Conservation (phyloP, 176 grass and related monocot genomes). For the Luzula sylvatica region DNA sequence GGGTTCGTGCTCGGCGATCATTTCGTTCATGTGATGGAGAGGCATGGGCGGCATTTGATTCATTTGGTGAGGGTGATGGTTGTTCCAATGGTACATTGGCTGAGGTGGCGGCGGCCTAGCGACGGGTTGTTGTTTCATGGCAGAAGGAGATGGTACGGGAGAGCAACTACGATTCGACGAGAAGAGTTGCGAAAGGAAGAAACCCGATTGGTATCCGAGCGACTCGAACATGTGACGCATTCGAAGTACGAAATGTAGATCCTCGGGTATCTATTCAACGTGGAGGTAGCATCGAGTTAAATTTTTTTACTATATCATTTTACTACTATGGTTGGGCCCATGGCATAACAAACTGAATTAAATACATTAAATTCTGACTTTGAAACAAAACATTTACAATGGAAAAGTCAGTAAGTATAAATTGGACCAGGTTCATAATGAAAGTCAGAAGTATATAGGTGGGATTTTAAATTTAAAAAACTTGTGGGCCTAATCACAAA, state of each 20-base stretch:
- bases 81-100: conserved; percentile 29
- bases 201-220: conserved; percentile 89
- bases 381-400: too few relatives aligned
- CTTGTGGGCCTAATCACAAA: conserved; percentile 12
- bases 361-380: background rate
- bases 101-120: conserved; percentile 29
- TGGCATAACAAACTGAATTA: background rate
- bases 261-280: conserved; percentile 77
- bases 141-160: conserved; percentile 33
- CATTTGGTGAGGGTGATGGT: conserved; percentile 44
- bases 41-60: conserved; percentile 25
- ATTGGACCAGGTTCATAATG: background rate
- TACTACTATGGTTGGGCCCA: background rate
- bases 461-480: background rate
- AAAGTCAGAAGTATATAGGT: too few relatives aligned
- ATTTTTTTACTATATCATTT: too few relatives aligned
- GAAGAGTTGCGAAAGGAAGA: conserved; percentile 98
- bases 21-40: conserved; percentile 54
- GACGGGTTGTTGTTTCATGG: conserved; percentile 48
- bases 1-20: conserved; percentile 27
- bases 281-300: too few relatives aligned
- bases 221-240: conserved; percentile 99
- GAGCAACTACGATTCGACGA: conserved; percentile 61
- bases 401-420: background rate
- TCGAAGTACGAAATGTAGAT: conserved; percentile 92